Evolutionary conservation across 768 basidiomycete species (phyloP), one percentile per base, ranked within the genome.

Genomic region (Suillus decipiens): DNA sequence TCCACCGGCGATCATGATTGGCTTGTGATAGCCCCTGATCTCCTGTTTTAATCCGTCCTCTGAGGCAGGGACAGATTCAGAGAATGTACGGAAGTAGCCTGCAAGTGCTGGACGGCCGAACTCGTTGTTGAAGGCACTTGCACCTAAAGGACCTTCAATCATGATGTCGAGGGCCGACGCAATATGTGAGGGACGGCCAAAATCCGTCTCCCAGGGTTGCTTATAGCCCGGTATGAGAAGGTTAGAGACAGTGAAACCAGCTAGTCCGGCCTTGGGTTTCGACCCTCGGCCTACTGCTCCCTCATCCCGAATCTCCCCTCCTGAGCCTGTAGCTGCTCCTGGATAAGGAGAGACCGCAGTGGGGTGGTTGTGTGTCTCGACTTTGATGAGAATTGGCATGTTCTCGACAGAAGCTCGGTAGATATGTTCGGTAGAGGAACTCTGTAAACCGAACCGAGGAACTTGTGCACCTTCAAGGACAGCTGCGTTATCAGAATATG

Each of bases 1-100:
- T 31, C 97, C 97, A 22, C 97, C 97, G 9, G 97, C 96, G 67
- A 99, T 91, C 97, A 99, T 99, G 80, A 99, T 97, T 15, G 97
- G 97, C 75, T 99, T 99, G 79, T 99, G 97, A 76, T 98, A 99
- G 0, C 97, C 97, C 60, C 96, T 80, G n/a, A 95, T 78, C 73
- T 94, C 91, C 33, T 76, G 77, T 68, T 75, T 66, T 59, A 72
- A 65, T 5, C 81, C 82, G 43, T 85, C 85, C 41, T 75, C 73
- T 10, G 80, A 77, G 36, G 85, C 73, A 24, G 88, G 83, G 1
- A 95, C 82, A 51, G 84, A 82, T 75, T 97, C 93, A 12, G 89
- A 83, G 77, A 97, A 98, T 0, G 97, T 96, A 54, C 97, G 89
- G 82, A 96, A 98, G 77, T 96, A 99, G 3, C 97, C 97, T 4